Percentiles rank a stretch among this genome's conserved stretches.
These are phyloP conservation scores for Artemisia tridentata DNA, from an alignment of 129 eudicot species.

Conservation along the genomic window DNA sequence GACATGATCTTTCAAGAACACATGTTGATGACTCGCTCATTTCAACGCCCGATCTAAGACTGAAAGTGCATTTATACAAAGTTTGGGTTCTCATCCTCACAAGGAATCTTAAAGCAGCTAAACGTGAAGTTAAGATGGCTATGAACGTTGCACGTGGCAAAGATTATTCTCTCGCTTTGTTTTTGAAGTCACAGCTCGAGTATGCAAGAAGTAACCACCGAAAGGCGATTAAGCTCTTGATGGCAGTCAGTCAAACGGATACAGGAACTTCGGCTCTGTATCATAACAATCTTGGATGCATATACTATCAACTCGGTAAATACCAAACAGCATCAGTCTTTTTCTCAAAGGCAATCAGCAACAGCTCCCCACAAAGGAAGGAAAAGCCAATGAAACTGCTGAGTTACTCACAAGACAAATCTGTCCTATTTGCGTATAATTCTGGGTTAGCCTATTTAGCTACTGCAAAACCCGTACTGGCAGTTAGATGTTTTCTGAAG, in stretches of 20 bases:
- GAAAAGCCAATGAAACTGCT: constrained; percentile 62
- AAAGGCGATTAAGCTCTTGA: constrained; percentile 81
- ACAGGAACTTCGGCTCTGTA: constrained; percentile 56
- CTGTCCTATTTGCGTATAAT: constrained; percentile 62
- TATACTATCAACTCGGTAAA: constrained; percentile 70
- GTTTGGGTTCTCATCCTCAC: constrained; percentile 64
- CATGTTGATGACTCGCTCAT: constrained; percentile 60
- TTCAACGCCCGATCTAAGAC: constrained; percentile 50
- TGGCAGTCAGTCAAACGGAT: constrained; percentile 62
- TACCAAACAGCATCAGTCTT: constrained; percentile 62
- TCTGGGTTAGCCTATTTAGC: constrained; percentile 75
- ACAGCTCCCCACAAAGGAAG: constrained; percentile 46
- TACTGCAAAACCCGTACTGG: constrained; percentile 72
- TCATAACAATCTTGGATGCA: constrained; percentile 88
- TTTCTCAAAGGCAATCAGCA: constrained; percentile 64
- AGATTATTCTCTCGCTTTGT: constrained; percentile 71
- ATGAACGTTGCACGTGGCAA: constrained; percentile 78
- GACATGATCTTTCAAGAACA: constrained; percentile 52
- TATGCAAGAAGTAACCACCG: constrained; percentile 75
- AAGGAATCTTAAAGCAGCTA: constrained; percentile 83
- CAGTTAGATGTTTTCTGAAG: constrained; percentile 69
- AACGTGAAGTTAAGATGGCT: constrained; percentile 87
- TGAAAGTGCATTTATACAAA: constrained; percentile 78
- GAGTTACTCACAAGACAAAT: constrained; percentile 66
- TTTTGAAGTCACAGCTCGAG: constrained; percentile 87